These are phyloP conservation scores for Neolentinus lepideus DNA, from an alignment of 1,284 basidiomycete species.

Conservation along the genomic window DNA sequence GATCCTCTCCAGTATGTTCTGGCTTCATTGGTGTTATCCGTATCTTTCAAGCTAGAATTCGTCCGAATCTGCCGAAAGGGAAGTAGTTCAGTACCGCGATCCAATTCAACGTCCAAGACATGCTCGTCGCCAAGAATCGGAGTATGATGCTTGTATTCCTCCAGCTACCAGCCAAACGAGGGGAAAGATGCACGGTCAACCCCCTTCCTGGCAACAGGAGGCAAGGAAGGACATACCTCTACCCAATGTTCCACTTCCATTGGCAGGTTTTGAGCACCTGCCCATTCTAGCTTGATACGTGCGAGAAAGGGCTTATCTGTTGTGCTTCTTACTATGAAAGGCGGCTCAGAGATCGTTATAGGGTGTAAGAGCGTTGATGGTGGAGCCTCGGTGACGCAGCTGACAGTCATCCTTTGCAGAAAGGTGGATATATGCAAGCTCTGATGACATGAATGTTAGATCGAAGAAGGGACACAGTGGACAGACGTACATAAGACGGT, in stretches of 20 bases:
- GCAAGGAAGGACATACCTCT: slow-evolving; percentile 37
- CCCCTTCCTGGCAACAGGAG: background rate
- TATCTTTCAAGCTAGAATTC: slow-evolving; percentile 15
- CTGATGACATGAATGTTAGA: slow-evolving; percentile 22
- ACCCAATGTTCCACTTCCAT: slow-evolving; percentile 68
- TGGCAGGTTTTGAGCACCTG: slow-evolving; percentile 29
- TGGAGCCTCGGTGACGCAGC: slow-evolving; percentile 32
- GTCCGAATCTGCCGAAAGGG: slow-evolving; percentile 23
- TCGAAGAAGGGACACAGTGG: slow-evolving; percentile 3
- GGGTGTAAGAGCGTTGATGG: slow-evolving; percentile 26
- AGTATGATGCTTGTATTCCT: slow-evolving; percentile 39
- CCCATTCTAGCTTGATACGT: slow-evolving; percentile 47
- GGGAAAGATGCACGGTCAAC: slow-evolving; percentile 3
- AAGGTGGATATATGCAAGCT: slow-evolving; percentile 47
- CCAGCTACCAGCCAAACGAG: slow-evolving; percentile 31
- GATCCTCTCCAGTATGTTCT: background rate
- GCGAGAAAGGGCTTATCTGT: slow-evolving; percentile 59
- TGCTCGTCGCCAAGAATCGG: slow-evolving; percentile 61
- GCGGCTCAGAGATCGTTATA: slow-evolving; percentile 35
- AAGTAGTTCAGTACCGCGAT: slow-evolving; percentile 48
- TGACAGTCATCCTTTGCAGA: slow-evolving; percentile 42
- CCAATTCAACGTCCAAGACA: slow-evolving; percentile 64
- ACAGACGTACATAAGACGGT: slow-evolving; percentile 57
- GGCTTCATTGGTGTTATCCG: slow-evolving; percentile 7
- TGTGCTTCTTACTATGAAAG: slow-evolving; percentile 51